Conservation (phyloP, 2,329 filamentous ascomycete genomes). For the Aspergillaceae sp. region DNA sequence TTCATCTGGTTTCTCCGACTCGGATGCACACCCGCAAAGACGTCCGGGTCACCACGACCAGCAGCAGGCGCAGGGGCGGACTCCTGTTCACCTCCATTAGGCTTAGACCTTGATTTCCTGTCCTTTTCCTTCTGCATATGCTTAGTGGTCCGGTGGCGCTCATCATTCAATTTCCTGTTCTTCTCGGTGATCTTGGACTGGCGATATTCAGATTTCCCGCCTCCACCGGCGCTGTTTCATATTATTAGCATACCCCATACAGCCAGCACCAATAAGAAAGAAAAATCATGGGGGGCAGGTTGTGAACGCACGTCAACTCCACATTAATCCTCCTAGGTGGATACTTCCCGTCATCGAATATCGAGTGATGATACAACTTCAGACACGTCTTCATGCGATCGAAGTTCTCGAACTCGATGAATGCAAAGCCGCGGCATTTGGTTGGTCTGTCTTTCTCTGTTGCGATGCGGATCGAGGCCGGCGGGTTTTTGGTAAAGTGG, state of each 20-base stretch:
- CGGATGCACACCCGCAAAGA: slow-evolving; percentile 35
- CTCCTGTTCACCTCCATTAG: too few species aligned
- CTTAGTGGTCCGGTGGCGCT: slow-evolving; percentile 49
- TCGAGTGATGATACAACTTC: slow-evolving; percentile 79
- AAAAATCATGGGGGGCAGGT: slow-evolving; percentile 1
- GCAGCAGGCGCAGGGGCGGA: not conserved
- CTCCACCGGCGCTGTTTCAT: slow-evolving; percentile 59
- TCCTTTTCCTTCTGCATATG: slow-evolving; percentile 39
- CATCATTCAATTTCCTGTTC: slow-evolving; percentile 73
- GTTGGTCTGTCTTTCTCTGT: slow-evolving; percentile 55
- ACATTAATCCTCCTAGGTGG: slow-evolving; percentile 74
- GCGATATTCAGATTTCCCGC: slow-evolving; percentile 67
- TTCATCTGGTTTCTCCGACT: slow-evolving; percentile 26
- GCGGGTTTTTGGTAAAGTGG: slow-evolving; percentile 71
- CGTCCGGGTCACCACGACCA: slow-evolving; percentile 8
- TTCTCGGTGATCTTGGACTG: slow-evolving; percentile 72
- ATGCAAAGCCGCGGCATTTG: slow-evolving; percentile 68
- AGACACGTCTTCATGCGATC: slow-evolving; percentile 89
- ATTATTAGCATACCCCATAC: not conserved
- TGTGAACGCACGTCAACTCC: slow-evolving; percentile 64
- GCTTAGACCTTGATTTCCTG: slow-evolving; percentile 15
- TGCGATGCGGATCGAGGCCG: slow-evolving; percentile 62
- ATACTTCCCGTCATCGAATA: slow-evolving; percentile 53
- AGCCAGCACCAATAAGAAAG: not conserved
- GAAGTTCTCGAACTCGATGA: slow-evolving; percentile 80